Conservation (phyloP, 768 basidiomycete genomes). For the Tephrocybe sp. region DNA sequence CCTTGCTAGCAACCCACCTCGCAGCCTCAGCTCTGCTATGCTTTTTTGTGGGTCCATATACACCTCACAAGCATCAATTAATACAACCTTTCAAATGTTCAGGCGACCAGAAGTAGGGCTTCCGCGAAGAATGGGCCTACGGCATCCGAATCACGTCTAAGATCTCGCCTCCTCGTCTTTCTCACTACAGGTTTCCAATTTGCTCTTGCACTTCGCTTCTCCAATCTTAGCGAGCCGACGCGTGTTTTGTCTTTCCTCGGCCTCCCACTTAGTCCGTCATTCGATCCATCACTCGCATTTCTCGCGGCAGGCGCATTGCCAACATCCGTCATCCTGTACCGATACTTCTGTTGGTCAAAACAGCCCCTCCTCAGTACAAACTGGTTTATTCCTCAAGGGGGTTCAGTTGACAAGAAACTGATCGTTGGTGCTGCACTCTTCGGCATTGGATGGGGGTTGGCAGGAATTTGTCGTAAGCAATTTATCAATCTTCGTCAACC, state of each 20-base stretch:
- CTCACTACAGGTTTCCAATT: conserved; percentile 49
- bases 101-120: conserved; percentile 5
- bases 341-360: conserved; percentile 35
- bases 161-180: conserved; percentile 38
- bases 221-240: conserved; percentile 48
- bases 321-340: conserved; percentile 43
- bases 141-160: conserved; percentile 11
- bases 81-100: conserved; percentile 16
- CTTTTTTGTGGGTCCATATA: conserved; percentile 26
- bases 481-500: not conserved
- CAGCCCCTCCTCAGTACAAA: conserved; percentile 42
- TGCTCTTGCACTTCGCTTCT: conserved; percentile 52
- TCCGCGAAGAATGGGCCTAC: conserved; percentile 9
- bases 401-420: conserved; percentile 43
- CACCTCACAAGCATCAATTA: too few relatives aligned
- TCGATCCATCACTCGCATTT: conserved; percentile 57
- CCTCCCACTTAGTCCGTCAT: conserved; percentile 46
- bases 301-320: conserved; percentile 56
- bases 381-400: conserved; percentile 41
- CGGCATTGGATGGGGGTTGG: conserved; percentile 62
- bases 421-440: conserved; percentile 54
- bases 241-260: conserved; percentile 54
- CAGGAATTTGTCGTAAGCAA: conserved; percentile 61
- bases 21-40: conserved; percentile 28
- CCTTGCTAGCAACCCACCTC: conserved; percentile 40